Conservation (phyloP, 1,284 basidiomycete genomes). For the Fistulinella cinereoalba region DNA sequence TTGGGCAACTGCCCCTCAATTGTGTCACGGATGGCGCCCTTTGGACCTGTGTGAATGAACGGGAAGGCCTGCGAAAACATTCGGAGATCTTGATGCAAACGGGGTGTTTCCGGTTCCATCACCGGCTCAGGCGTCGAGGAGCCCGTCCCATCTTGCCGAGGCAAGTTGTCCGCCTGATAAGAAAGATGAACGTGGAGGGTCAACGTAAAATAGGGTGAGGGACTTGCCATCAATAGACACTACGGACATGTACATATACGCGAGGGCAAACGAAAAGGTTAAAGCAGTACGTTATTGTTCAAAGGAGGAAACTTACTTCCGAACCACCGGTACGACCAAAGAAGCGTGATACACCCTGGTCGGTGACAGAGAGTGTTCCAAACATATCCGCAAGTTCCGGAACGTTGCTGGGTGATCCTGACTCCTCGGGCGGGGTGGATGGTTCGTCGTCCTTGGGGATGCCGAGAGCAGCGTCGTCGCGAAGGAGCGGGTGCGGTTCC, state of each 20-base stretch:
- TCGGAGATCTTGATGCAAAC: constrained; percentile 41
- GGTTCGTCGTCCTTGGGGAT: constrained; percentile 36
- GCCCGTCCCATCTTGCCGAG: constrained; percentile 13
- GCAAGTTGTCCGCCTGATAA: constrained; percentile 26
- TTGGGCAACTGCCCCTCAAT: constrained; percentile 53
- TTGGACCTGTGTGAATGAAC: constrained; percentile 56
- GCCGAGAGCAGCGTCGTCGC: constrained; percentile 60
- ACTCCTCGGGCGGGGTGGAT: constrained; percentile 15
- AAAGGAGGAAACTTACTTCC: constrained; percentile 43
- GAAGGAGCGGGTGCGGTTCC: constrained; percentile 56
- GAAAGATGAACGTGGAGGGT: constrained; percentile 13
- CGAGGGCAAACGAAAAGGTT: constrained; percentile 9
- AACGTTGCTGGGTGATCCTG: constrained; percentile 22
- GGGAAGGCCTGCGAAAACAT: constrained; percentile 63
- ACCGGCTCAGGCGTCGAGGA: constrained; percentile 32
- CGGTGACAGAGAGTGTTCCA: constrained; percentile 60
- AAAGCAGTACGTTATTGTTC: constrained; percentile 3
- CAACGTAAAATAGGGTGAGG: not conserved
- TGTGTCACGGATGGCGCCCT: constrained; percentile 44
- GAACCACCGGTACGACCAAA: constrained; percentile 64
- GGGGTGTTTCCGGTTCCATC: constrained; percentile 34
- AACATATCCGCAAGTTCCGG: constrained; percentile 51
- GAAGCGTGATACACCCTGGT: constrained; percentile 58
- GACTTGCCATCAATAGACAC: constrained; percentile 34
- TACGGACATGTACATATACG: no score